These are phyloP conservation scores for Venturia asperata DNA, from an alignment of 2,329 filamentous ascomycete species.

Conservation along the genomic window DNA sequence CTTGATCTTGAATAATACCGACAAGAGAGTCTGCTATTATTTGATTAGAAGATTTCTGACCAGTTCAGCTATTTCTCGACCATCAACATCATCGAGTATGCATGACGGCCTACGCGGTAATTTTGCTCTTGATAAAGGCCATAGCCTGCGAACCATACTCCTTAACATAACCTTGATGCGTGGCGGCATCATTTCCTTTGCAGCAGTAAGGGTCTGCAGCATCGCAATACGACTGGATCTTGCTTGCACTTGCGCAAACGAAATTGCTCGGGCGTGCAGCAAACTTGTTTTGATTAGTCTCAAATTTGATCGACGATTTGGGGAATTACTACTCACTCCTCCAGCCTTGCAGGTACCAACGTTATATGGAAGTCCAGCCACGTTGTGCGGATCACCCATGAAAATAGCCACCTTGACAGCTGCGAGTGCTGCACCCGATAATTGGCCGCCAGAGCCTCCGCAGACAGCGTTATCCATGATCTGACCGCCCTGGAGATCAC, in stretches of 20 bases:
- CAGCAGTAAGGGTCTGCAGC: conserved; percentile 59
- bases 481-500: conserved; percentile 47
- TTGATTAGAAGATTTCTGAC: no score
- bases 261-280: conserved; percentile 53
- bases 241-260: conserved; percentile 46
- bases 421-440: conserved; percentile 43
- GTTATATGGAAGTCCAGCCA: conserved; percentile 50
- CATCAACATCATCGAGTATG: not conserved
- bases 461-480: conserved; percentile 58
- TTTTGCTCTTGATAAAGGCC: conserved; percentile 51
- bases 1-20: no score
- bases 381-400: conserved; percentile 56
- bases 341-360: conserved; percentile 53
- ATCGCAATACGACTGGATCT: conserved; percentile 61
- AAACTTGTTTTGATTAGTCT: conserved; percentile 40
- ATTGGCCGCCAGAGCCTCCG: conserved; percentile 45
- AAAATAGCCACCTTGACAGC: conserved; percentile 59
- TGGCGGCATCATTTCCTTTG: conserved; percentile 52
- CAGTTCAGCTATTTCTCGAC: no score
- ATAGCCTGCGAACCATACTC: conserved; percentile 56
- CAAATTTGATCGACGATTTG: no score
- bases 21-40: no score
- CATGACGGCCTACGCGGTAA: conserved; percentile 25
- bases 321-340: conserved; percentile 44
- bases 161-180: conserved; percentile 55